Evolutionary conservation across 441 rosid genomes (phyloP).

Genomic region (Corymbia calophylla): DNA sequence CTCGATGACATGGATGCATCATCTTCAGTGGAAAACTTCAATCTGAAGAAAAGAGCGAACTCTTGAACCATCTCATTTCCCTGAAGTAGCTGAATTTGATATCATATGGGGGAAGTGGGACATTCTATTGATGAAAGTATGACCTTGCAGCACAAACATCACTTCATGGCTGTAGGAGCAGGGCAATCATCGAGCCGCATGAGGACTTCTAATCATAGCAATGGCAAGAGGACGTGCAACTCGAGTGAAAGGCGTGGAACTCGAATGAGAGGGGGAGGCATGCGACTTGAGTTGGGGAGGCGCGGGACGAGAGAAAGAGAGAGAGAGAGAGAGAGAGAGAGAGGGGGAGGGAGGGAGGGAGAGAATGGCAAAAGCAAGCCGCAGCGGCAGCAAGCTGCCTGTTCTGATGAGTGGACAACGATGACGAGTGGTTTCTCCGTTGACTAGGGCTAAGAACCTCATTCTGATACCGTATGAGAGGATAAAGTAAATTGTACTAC

Average conservation of each 20-base stretch:
- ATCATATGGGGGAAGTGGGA: too few species aligned
- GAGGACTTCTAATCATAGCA: background rate
- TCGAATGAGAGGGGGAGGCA: background rate
- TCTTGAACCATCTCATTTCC: too few species aligned
- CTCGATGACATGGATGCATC: too few species aligned
- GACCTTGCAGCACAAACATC: too few species aligned
- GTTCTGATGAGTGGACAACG: background rate
- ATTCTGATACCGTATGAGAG: background rate
- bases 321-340: background rate
- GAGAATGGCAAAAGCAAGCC: background rate
- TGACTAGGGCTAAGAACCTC: background rate
- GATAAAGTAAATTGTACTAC: background rate
- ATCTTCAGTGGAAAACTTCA: too few species aligned
- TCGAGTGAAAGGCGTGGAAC: background rate
- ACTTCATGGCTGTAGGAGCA: background rate
- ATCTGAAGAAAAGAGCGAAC: too few species aligned
- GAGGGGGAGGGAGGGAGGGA: background rate
- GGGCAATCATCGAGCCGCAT: background rate
- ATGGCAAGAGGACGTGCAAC: background rate
- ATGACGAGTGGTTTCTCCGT: background rate
- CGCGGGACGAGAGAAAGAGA: too few species aligned
- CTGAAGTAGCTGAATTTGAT: too few species aligned
- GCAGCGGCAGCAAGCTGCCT: background rate
- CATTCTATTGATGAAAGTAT: too few species aligned
- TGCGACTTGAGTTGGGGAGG: too few species aligned